phyloP scores from a whole-genome alignment of 2,329 filamentous ascomycete species.

The Aspergillus tamarii region DNA sequence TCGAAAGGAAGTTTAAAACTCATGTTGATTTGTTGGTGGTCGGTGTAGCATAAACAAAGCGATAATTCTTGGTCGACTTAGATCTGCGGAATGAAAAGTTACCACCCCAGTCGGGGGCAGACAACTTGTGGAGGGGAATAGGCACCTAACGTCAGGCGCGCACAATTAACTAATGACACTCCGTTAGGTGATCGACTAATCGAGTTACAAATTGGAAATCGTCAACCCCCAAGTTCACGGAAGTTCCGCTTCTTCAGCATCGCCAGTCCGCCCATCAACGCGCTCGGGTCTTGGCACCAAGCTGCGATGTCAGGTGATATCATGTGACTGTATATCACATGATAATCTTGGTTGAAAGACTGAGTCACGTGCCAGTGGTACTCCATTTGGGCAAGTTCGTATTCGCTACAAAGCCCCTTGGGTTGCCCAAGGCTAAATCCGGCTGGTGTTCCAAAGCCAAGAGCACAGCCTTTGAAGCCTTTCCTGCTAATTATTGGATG shows the following conservation, averaged over 20 bases:
- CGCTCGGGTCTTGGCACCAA: constrained; percentile 21
- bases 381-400: constrained; percentile 14
- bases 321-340: constrained; percentile 12
- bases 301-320: constrained; percentile 18
- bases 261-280: constrained; percentile 11
- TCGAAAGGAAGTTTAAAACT: constrained; percentile 40
- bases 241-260: constrained; percentile 3
- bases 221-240: constrained; percentile 4
- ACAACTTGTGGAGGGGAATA: not conserved
- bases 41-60: constrained; percentile 14
- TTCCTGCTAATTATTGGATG: not conserved
- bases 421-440: constrained; percentile 11
- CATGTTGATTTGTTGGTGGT: constrained; percentile 29
- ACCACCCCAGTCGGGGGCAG: not conserved
- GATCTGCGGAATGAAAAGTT: constrained; percentile 4
- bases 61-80: constrained; percentile 5
- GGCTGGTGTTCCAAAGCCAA: not conserved
- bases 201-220: not conserved
- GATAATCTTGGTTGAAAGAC: not conserved
- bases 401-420: constrained; percentile 13
- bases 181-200: not conserved
- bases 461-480: constrained; percentile 6
- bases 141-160: not conserved
- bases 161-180: not conserved
- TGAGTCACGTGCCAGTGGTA: no score